A percentile compares a stretch with the other conserved stretches of the same genome.
These are phyloP conservation scores for Globisporangium nunn DNA, from an alignment of 352 stramenopile genomes.

Conservation along the genomic window DNA sequence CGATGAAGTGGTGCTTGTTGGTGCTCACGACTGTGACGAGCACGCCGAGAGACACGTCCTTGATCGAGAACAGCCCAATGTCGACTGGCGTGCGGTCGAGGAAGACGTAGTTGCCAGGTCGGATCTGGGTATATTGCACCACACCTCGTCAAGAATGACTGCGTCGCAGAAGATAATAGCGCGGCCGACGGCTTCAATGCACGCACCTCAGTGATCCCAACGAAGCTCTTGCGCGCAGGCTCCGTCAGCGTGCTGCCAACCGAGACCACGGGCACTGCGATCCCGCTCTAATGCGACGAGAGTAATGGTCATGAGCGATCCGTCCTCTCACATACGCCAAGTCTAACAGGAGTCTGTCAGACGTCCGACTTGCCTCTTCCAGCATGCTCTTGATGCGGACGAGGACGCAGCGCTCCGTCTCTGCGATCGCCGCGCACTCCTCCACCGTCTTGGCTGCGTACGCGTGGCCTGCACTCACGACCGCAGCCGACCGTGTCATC, in stretches of 20 bases:
- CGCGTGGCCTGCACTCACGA: slow-evolving; percentile 29
- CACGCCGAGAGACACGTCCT: slow-evolving; percentile 54
- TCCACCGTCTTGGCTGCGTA: slow-evolving; percentile 43
- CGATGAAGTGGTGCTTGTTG: slow-evolving; percentile 70
- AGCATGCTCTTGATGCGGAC: slow-evolving; percentile 53
- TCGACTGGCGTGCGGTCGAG: slow-evolving; percentile 64
- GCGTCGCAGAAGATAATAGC: background rate
- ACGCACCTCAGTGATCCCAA: slow-evolving; percentile 57
- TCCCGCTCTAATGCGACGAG: slow-evolving; percentile 21
- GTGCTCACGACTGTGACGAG: slow-evolving; percentile 62
- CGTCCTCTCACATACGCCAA: too few relatives aligned
- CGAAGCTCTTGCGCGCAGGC: slow-evolving; percentile 45
- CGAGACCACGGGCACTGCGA: slow-evolving; percentile 51
- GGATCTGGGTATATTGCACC: slow-evolving; percentile 24
- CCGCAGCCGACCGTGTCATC: background rate
- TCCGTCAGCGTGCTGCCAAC: slow-evolving; percentile 67
- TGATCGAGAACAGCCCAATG: slow-evolving; percentile 50
- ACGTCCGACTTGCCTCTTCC: slow-evolving; percentile 18
- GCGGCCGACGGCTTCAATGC: background rate
- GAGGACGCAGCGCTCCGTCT: slow-evolving; percentile 56
- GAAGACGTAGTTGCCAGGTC: slow-evolving; percentile 71
- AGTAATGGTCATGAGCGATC: background rate
- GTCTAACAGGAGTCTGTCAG: too few relatives aligned
- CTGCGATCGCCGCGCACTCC: slow-evolving; percentile 44
- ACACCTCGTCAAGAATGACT: background rate